These are phyloP conservation scores for Claviceps purpurea DNA, from an alignment of 2,329 filamentous ascomycete genomes.

Conservation along the genomic window DNA sequence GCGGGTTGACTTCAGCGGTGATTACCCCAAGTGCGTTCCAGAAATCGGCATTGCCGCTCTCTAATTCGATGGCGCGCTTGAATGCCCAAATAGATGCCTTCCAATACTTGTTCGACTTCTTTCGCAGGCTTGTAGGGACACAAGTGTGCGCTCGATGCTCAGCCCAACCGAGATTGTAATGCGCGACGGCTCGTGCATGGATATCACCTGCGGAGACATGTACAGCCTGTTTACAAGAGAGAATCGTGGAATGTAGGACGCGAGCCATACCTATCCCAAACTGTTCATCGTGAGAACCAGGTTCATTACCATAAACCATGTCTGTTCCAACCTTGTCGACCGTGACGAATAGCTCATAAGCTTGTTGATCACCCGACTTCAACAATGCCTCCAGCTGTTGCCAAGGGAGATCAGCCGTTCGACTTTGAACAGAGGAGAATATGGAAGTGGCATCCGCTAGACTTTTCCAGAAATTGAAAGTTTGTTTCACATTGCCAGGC, in stretches of 20 bases:
- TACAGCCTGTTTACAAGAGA: constrained; percentile 81
- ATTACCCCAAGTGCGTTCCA: constrained; percentile 94
- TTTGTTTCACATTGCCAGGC: constrained; percentile 45
- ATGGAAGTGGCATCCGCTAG: constrained; percentile 79
- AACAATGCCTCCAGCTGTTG: constrained; percentile 46
- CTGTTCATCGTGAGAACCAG: constrained; percentile 33
- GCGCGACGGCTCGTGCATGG: constrained; percentile 87
- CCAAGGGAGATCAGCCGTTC: constrained; percentile 47
- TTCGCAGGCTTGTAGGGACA: constrained; percentile 37
- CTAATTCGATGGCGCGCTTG: constrained; percentile 89
- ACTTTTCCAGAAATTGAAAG: constrained; percentile 93
- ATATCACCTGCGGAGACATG: constrained; percentile 56
- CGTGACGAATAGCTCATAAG: constrained; percentile 51
- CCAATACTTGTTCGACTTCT: constrained; percentile 53
- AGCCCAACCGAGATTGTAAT: constrained; percentile 93
- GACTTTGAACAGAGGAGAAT: constrained; percentile 66
- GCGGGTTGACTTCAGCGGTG: constrained; percentile 72
- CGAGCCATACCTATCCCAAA: constrained; percentile 38
- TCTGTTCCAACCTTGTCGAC: constrained; percentile 49
- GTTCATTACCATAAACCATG: constrained; percentile 29
- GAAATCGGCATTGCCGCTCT: constrained; percentile 87
- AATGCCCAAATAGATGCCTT: constrained; percentile 80
- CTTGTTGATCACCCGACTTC: constrained; percentile 33
- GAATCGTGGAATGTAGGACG: constrained; percentile 57
- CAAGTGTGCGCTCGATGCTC: constrained; percentile 71